Base-by-base conservation (phyloP, 73 alveolate species). In the Uronychia binucleata region DNA sequence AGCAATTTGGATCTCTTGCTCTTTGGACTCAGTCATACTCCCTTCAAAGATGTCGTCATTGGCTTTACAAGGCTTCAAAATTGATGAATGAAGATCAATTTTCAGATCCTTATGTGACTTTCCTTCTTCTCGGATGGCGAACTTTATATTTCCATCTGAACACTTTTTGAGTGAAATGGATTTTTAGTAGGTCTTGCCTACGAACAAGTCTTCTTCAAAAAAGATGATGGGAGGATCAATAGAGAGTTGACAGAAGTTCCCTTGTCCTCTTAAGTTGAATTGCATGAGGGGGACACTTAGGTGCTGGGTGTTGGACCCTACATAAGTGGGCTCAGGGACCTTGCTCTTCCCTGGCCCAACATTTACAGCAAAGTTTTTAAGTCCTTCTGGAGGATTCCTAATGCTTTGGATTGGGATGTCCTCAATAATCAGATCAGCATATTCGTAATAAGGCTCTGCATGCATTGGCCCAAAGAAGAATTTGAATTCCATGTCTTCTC, bases 341-440 rank as follows among this genome's bases (percentile, higher is more conserved):
- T 31, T 58, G 5, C 67, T 19, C 28, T 28, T 30, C 77, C 33
- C 80, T 26, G 19, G n/a, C 29, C 33, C 58, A 25, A 30, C 57
- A 34, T 85, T 90, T 35, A 82, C 92, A 25, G 97, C 94, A 74
- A 87, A 90, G 34, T 29, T 57, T 57, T 86, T 85, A 0, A 93
- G 77, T 14, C 93, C 92, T 78, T 87, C 93, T 0, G 98, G 96
- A 29, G 96, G 96, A 79, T 94, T 92, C 29, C 98, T 77, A 77
- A 94, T 92, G 78, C 96, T 88, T 78, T 92, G 83, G 35, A 94
- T 92, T 26, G 98, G 98, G 34, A 94, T 89, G 35, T 94, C 98
- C 58, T 94, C 98, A 74, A 94, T 92, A 59, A 92, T 84, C 25
- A 92, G 77, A 60, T 92, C 97, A 74, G 93, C 87, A 77, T 75